Evolutionary conservation across 2,329 filamentous ascomycete species (phyloP), one percentile per base, ranked within the genome.

Genomic region (Colletotrichum sp.): DNA sequence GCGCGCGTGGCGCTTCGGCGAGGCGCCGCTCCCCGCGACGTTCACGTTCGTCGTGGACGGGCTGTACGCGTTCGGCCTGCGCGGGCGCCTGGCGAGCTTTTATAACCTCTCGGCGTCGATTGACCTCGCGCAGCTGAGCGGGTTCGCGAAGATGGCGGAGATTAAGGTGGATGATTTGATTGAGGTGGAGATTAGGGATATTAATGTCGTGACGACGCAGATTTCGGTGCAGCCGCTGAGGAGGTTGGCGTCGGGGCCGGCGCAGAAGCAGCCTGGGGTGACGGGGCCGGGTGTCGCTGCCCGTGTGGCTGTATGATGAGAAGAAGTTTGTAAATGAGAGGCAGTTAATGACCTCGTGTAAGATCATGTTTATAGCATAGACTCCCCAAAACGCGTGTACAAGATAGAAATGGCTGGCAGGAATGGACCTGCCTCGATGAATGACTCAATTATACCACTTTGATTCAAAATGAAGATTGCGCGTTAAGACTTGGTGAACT

Each of bases 1-100:
- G 68, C 90, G 92, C 16, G 91, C 90, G 16, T 93, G 91, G 91
- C 85, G 85, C 77, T 91, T 88, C 78, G 84, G 84, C 67, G 88
- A 92, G 80, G 83, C 84, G 10, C 77, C 82, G 64, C 80, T 90
- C 30, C 90, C 90, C n/a, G 77, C 82, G 34, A 86, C 84, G 5
- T 88, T 93, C 77, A 81, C 80, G 60, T 88, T 92, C 78, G 87
- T 82, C 4, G 89, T 92, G 48, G 75, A 78, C 28, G 82, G 85
- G 18, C 80, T 87, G 16, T 82, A 80, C 74, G 79, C 78, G 32
- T 81, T 81, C 70, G 82, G 80, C 32, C 77, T 88, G 67, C 72
- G 81, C 5, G 89, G 89, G 36, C 81, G 80, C n/a, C 82, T 92
- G 63, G 18, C 32, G 15, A 83, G 90, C 82, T 87, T 89, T 82